phyloP scores from a whole-genome alignment of 2,329 filamentous ascomycete species.

The Phaeosphaeria sp. region DNA sequence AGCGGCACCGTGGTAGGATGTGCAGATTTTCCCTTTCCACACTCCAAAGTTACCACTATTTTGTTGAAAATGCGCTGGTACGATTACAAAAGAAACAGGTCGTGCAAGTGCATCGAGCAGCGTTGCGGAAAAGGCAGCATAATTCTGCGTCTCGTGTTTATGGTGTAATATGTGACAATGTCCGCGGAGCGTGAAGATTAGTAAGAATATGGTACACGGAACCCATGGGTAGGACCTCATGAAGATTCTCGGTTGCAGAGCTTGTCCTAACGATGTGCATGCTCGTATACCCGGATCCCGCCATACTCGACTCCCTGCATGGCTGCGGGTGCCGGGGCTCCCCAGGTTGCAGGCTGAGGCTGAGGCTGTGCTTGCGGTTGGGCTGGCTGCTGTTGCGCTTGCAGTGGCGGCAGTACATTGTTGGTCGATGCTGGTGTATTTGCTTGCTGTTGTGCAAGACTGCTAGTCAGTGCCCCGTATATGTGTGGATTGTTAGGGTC shows the following conservation, averaged over 20 bases:
- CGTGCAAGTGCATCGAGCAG: neutral
- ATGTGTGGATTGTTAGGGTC: conserved; percentile 56
- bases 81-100: neutral
- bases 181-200: neutral
- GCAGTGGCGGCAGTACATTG: conserved; percentile 47
- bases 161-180: neutral
- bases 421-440: conserved; percentile 34
- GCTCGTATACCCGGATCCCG: conserved; percentile 45
- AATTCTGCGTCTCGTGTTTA: neutral
- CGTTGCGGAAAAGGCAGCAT: neutral
- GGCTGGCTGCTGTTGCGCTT: conserved; percentile 44
- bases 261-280: conserved; percentile 36
- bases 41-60: neutral
- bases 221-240: too few relatives aligned
- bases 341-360: conserved; percentile 46
- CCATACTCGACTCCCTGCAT: conserved; percentile 61
- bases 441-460: conserved; percentile 50
- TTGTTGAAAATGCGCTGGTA: neutral
- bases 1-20: neutral
- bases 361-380: conserved; percentile 28
- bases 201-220: conserved; percentile 3
- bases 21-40: neutral
- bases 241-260: neutral
- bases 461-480: conserved; percentile 54
- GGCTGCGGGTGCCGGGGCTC: conserved; percentile 40